Percentiles rank a stretch among this genome's conserved stretches.
Evolutionary conservation across 345 rosid species (phyloP).

Genomic region (Corymbia maculata): DNA sequence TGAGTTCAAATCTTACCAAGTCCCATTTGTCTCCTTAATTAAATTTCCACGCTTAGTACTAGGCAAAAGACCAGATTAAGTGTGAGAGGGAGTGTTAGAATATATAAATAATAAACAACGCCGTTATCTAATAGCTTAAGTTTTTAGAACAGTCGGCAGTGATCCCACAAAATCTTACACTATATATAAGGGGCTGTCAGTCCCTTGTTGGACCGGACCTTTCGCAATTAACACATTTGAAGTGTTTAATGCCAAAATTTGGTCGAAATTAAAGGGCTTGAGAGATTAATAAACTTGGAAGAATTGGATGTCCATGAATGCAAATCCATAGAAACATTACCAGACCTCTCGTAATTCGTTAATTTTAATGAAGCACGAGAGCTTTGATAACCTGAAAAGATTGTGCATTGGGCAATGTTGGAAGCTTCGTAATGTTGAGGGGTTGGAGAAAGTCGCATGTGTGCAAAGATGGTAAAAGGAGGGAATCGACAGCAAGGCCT

Average conservation of each 20-base stretch:
- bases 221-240: background rate
- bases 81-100: no score
- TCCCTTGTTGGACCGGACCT: background rate
- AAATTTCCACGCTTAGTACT: no score
- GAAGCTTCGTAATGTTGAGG: background rate
- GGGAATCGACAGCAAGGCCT: background rate
- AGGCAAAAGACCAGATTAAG: no score
- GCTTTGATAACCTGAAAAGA: background rate
- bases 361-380: no score
- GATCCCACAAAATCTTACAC: no score
- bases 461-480: background rate
- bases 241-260: background rate
- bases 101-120: no score
- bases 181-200: background rate
- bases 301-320: background rate
- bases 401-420: background rate
- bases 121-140: no score
- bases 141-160: no score
- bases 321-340: background rate
- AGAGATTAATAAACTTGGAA: background rate
- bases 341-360: background rate
- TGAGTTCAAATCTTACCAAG: no score
- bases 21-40: no score
- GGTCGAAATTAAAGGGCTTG: background rate
- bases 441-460: background rate